Conservation (phyloP, 2,329 filamentous ascomycete species). For the Macroventuria anomochaeta region DNA sequence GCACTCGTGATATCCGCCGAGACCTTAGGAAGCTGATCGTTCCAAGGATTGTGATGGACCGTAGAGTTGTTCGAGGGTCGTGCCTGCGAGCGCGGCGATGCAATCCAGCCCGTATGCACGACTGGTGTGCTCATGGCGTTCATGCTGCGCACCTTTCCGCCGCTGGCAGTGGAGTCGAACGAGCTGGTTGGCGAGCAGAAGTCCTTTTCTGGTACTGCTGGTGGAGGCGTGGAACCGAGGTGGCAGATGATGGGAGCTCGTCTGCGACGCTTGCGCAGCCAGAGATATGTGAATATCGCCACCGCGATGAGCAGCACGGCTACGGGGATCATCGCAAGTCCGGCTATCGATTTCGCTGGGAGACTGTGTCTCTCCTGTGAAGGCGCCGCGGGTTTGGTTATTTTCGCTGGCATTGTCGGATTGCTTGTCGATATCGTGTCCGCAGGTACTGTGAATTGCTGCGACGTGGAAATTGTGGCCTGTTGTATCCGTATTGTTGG, state of each 20-base stretch:
- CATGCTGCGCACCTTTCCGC: slow-evolving; percentile 30
- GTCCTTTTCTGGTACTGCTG: slow-evolving; percentile 24
- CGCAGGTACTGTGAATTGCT: slow-evolving; percentile 8
- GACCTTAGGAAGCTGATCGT: neutral
- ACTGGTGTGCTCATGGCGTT: slow-evolving; percentile 26
- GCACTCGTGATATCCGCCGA: slow-evolving; percentile 6
- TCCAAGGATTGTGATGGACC: slow-evolving; percentile 10
- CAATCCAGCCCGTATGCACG: slow-evolving; percentile 1
- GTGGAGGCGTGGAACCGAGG: neutral
- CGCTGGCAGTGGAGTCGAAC: slow-evolving; percentile 15
- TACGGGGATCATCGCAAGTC: slow-evolving; percentile 36
- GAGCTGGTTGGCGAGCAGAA: slow-evolving; percentile 13
- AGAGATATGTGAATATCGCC: slow-evolving; percentile 27
- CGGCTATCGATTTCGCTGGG: slow-evolving; percentile 24
- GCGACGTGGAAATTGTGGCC: slow-evolving; percentile 11
- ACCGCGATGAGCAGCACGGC: slow-evolving; percentile 22
- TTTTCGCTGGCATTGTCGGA: slow-evolving; percentile 1
- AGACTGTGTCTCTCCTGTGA: slow-evolving; percentile 10
- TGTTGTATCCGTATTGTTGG: slow-evolving; percentile 15
- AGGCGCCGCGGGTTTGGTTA: neutral
- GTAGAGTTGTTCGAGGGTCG: neutral
- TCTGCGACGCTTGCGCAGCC: slow-evolving; percentile 23
- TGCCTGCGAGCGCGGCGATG: neutral
- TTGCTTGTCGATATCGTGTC: neutral
- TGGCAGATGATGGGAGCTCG: slow-evolving; percentile 1